Percentiles rank a stretch among this genome's conserved stretches.
Evolutionary conservation across 106 monocot species (phyloP).

Genomic region (Narthecium ossifragum): DNA sequence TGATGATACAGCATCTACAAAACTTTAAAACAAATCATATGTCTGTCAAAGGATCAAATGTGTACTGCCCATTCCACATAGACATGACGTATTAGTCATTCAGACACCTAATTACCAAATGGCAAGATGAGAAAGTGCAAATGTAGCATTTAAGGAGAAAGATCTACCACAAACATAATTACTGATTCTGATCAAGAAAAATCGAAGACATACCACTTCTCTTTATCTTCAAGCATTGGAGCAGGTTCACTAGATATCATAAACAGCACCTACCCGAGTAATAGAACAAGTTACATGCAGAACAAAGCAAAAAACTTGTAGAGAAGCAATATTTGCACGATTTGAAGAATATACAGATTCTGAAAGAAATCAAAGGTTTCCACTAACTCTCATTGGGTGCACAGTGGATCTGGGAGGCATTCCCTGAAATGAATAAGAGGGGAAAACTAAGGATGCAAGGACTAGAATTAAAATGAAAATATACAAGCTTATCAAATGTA

Average conservation of each 20-base stretch:
- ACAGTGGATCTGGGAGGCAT: constrained; percentile 88
- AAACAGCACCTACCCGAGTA: constrained; percentile 65
- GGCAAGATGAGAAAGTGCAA: too few relatives aligned
- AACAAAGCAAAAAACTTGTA: background rate
- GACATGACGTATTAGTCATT: too few relatives aligned
- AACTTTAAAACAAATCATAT: too few relatives aligned
- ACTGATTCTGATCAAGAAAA: background rate
- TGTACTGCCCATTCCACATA: too few relatives aligned
- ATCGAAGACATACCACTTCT: constrained; percentile 66
- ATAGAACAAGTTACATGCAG: background rate
- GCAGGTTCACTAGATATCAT: constrained; percentile 99
- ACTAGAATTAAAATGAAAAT: background rate
- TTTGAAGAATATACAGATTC: background rate
- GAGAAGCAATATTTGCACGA: background rate
- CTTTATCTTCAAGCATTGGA: constrained; percentile 99
- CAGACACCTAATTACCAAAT: too few relatives aligned
- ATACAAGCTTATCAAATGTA: too few relatives aligned
- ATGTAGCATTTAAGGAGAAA: too few relatives aligned
- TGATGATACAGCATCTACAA: too few relatives aligned
- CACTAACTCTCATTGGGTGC: constrained; percentile 97
- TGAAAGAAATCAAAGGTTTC: constrained; percentile 13
- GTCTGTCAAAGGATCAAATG: too few relatives aligned
- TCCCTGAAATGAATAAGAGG: constrained; percentile 43
- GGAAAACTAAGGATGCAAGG: background rate
- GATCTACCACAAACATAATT: too few relatives aligned